Evolutionary conservation across 225 moss, liverwort and hornwort species (phyloP).

Genomic region (Physcomitrellopsis africana): DNA sequence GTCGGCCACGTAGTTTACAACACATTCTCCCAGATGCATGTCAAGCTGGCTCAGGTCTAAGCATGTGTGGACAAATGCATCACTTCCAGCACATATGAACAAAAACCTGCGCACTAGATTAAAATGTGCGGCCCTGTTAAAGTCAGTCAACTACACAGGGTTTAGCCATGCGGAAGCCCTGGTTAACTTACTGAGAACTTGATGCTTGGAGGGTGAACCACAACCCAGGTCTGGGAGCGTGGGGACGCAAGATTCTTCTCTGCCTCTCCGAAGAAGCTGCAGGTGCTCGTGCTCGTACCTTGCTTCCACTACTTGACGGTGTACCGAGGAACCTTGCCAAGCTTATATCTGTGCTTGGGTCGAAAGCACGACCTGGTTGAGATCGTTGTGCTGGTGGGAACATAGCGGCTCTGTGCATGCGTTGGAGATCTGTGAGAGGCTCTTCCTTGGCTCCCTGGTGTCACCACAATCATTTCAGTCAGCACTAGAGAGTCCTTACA

Average conservation of each 20-base stretch:
- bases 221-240: constrained; percentile 43
- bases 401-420: constrained; percentile 26
- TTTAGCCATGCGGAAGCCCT: constrained; percentile 21
- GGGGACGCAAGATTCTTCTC: constrained; percentile 48
- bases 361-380: constrained; percentile 27
- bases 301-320: constrained; percentile 27
- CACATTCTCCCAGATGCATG: not conserved
- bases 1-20: not conserved
- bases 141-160: not conserved
- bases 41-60: not conserved
- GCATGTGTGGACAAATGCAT: not conserved
- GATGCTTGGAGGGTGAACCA: constrained; percentile 57
- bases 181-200: constrained; percentile 47
- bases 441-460: constrained; percentile 38
- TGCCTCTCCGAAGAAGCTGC: constrained; percentile 31
- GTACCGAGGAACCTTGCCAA: constrained; percentile 31
- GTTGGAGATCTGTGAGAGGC: constrained; percentile 36
- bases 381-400: constrained; percentile 25
- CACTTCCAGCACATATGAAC: constrained; percentile 1
- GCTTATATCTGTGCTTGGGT: constrained; percentile 32
- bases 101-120: not conserved
- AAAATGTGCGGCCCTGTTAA: constrained; percentile 9
- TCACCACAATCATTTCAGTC: constrained; percentile 9
- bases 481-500: not conserved
- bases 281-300: constrained; percentile 26